A percentile compares a stretch with the other conserved stretches of the same genome.
Conservation (phyloP, 345 rosid species). For the Salix brachista region DNA sequence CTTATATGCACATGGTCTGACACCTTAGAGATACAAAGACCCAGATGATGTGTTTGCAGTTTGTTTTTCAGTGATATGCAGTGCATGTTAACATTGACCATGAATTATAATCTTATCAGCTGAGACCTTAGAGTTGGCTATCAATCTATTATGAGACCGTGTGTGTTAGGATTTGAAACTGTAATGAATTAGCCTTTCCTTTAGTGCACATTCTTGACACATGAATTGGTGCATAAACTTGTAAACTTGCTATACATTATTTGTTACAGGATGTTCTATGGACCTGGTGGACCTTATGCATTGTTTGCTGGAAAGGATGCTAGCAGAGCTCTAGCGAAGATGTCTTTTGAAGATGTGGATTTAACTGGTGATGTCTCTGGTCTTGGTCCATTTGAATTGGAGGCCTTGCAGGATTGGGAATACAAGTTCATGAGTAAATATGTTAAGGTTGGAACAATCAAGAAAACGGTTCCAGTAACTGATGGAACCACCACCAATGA, state of each 20-base stretch:
- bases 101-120: neutral
- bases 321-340: conserved; percentile 98
- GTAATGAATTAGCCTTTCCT: neutral
- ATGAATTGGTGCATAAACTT: neutral
- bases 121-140: neutral
- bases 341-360: conserved; percentile 95
- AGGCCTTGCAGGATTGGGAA: conserved; percentile 99
- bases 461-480: conserved; percentile 38
- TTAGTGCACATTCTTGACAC: neutral
- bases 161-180: neutral
- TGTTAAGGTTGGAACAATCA: conserved; percentile 76
- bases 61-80: neutral
- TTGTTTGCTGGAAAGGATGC: conserved; percentile 96
- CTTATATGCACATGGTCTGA: neutral
- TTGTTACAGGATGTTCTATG: conserved; percentile 83
- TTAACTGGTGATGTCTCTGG: conserved; percentile 90
- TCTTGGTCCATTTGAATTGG: conserved; percentile 90
- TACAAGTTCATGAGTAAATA: conserved; percentile 99
- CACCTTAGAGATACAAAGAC: neutral
- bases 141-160: neutral
- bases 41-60: neutral
- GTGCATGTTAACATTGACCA: neutral
- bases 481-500: conserved; percentile 44
- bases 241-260: neutral
- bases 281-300: conserved; percentile 98